These are phyloP conservation scores for Gamarada debralockiae DNA, from an alignment of 495 filamentous ascomycete genomes.

Conservation along the genomic window DNA sequence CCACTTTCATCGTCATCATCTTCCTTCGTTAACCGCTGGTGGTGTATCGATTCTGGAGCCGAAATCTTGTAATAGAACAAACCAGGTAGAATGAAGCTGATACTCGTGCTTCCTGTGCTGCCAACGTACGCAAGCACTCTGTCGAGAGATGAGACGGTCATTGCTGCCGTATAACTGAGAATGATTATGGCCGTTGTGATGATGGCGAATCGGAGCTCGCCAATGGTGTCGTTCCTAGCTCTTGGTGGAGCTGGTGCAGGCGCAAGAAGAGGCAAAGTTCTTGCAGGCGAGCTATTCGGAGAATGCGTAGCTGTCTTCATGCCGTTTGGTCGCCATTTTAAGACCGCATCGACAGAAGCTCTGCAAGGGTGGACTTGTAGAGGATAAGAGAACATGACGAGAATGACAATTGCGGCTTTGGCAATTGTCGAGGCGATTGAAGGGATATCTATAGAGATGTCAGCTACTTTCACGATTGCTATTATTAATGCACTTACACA, in stretches of 20 bases:
- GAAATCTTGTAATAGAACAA: conserved; percentile 98
- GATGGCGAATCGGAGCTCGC: conserved; percentile 82
- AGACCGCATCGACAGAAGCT: conserved; percentile 85
- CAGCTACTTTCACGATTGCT: conserved; percentile 12
- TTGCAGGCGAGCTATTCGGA: conserved; percentile 32
- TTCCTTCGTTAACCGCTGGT: conserved; percentile 82
- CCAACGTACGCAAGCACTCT: conserved; percentile 93
- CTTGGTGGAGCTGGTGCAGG: conserved; percentile 33
- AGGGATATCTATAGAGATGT: conserved; percentile 47
- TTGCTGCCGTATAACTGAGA: conserved; percentile 78
- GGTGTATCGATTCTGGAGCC: conserved; percentile 74
- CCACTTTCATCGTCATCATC: conserved; percentile 63
- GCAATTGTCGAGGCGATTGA: conserved; percentile 85
- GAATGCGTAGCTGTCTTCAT: conserved; percentile 22
- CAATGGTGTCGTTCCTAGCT: conserved; percentile 53
- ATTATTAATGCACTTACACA: conserved; percentile 55
- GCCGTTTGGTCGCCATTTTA: conserved; percentile 77
- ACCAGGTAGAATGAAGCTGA: conserved; percentile 94
- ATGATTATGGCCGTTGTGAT: conserved; percentile 85
- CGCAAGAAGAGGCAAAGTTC: conserved; percentile 36
- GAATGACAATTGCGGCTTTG: conserved; percentile 89
- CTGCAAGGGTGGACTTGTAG: conserved; percentile 94
- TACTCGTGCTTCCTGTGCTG: conserved; percentile 87
- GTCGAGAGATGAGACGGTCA: conserved; percentile 86
- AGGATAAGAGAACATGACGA: conserved; percentile 96